Evolutionary conservation across 345 rosid genomes (phyloP), one percentile per base, ranked within the genome.

Genomic region (Heritiera littoralis): DNA sequence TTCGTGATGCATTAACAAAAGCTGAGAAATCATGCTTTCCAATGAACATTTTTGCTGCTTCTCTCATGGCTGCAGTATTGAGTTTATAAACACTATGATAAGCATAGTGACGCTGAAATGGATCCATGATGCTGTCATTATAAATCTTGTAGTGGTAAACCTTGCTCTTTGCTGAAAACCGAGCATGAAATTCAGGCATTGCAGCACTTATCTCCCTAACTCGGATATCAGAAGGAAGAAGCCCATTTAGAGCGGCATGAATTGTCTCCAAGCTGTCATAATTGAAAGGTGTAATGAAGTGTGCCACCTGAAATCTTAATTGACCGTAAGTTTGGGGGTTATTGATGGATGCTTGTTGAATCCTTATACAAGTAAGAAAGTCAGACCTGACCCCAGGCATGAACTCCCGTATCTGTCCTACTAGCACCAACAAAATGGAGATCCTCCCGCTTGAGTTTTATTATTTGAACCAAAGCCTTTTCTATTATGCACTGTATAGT

Each of bases 371-470:
- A 80, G 74, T 66, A 76, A 82, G 79, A 78, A 78, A 35, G 23
- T 43, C 81, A 66, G 86, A 93, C 98, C 97, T 95, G 99, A 73
- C 98, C 99, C 94, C 90, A 88, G 72, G 99, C 99, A 80, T 95
- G 99, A 80, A 95, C 99, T 68, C 98, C 99, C 45, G 92, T 83
- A 85, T 93, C 99, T 6, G 99, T 95, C 84, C 98, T 86, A 76
- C 98, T 87, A 0, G 99, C 97, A 63, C 95, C 99, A 73, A 92
- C 98, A 13, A 95, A 81, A 68, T 20, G 84, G 71, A 95, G 92
- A 82, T 90, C 83, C 84, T 89, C 85, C 72, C 99, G 81, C 81
- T 81, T 81, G 54, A 95, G 87, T 82, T 93, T 91, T 6, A 98
- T 93, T 74, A 74, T 85, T 82, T 80, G 89, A 84, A 81, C 78